These are phyloP conservation scores for Cinnamomum micranthum DNA, from an alignment of 164 flowering plant species.

Conservation along the genomic window DNA sequence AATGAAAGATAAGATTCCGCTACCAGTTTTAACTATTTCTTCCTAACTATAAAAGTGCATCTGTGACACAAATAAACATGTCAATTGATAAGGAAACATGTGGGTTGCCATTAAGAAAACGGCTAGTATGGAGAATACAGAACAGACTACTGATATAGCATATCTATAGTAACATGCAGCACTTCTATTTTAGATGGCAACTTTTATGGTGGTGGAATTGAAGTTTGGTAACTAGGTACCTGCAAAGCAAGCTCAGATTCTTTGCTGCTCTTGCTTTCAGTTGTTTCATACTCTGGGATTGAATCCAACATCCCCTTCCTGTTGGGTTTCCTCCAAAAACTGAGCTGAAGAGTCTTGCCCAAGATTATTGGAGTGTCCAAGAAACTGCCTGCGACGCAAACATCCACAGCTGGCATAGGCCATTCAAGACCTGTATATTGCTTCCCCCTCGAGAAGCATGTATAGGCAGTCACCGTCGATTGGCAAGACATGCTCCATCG, in stretches of 20 bases:
- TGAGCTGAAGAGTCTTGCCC: conserved; percentile 64
- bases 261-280: conserved; percentile 37
- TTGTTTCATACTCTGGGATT: conserved; percentile 67
- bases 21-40: background rate
- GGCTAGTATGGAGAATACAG: background rate
- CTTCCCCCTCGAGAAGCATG: conserved; percentile 58
- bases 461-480: conserved; percentile 36
- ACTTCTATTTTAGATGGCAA: background rate
- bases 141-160: background rate
- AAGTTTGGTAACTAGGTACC: conserved; percentile 36
- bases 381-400: conserved; percentile 75
- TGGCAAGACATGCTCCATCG: conserved; percentile 71
- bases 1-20: conserved; percentile 1
- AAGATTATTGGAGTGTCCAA: conserved; percentile 70
- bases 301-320: conserved; percentile 57
- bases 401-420: conserved; percentile 62
- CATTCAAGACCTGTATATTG: conserved; percentile 38
- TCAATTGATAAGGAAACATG: conserved; percentile 33
- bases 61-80: conserved; percentile 30
- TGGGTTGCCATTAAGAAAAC: conserved; percentile 10
- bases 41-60: conserved; percentile 7
- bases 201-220: background rate
- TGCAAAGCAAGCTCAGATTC: conserved; percentile 46
- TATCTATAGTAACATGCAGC: background rate
- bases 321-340: conserved; percentile 46